A percentile compares a stretch with the other conserved stretches of the same genome.
Evolutionary conservation across 225 moss, liverwort and hornwort genomes (phyloP).

Genomic region (Rhytidiadelphus loreus): DNA sequence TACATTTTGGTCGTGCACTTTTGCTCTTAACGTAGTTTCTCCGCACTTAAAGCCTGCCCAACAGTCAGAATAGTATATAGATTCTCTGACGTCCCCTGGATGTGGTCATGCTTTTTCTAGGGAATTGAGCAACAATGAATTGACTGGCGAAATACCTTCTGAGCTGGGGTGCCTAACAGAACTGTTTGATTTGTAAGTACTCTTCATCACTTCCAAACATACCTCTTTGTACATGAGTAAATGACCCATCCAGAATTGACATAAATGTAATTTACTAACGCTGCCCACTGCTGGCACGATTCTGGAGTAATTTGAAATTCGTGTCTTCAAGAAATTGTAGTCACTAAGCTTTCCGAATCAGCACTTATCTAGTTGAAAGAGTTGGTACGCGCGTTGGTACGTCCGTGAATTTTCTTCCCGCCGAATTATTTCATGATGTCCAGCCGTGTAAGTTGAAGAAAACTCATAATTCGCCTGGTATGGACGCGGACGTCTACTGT

Average conservation of each 20-base stretch:
- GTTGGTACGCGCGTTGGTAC: background rate
- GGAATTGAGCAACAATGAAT: conserved; percentile 32
- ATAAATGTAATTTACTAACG: background rate
- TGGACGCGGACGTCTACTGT: background rate
- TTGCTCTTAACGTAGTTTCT: background rate
- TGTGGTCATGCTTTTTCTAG: conserved; percentile 6
- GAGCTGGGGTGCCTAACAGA: conserved; percentile 44
- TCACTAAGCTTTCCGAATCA: background rate
- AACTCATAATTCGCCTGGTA: background rate
- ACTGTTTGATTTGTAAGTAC: conserved; percentile 49
- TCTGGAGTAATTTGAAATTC: background rate
- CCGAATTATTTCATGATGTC: background rate
- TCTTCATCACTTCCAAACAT: background rate
- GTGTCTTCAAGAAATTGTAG: background rate
- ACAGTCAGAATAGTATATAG: background rate
- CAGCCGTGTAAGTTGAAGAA: background rate
- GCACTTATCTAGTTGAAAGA: background rate
- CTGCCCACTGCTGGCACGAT: background rate
- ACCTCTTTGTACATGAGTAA: background rate
- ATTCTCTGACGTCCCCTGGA: background rate
- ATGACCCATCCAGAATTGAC: background rate
- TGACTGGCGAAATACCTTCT: conserved; percentile 54
- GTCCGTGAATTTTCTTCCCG: background rate
- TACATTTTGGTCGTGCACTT: background rate
- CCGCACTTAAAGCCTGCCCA: background rate